Percentiles rank a stretch among this genome's conserved stretches.
These are phyloP conservation scores for Suillus subalutaceus DNA, from an alignment of 768 basidiomycete species.

Conservation along the genomic window DNA sequence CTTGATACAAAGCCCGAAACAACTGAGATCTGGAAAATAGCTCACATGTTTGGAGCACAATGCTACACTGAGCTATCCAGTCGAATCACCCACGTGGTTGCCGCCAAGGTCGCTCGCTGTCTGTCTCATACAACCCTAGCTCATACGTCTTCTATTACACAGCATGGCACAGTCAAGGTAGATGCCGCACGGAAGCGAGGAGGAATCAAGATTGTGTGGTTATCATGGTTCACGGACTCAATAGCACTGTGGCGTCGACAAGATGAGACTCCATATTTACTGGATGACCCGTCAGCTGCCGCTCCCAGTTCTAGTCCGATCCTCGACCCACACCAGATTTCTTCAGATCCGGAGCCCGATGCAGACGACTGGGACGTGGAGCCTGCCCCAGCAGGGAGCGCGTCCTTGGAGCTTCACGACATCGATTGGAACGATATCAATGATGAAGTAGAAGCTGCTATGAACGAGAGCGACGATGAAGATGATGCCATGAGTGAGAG, in stretches of 20 bases:
- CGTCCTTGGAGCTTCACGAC: constrained; percentile 53
- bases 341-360: constrained; percentile 69
- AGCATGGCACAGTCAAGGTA: constrained; percentile 93
- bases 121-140: constrained; percentile 10
- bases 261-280: constrained; percentile 76
- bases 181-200: constrained; percentile 78
- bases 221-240: constrained; percentile 88
- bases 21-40: constrained; percentile 85
- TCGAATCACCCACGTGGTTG: constrained; percentile 87
- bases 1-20: constrained; percentile 79
- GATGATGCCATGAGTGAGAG: constrained; percentile 40
- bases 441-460: constrained; percentile 84
- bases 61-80: constrained; percentile 70
- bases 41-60: constrained; percentile 85
- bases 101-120: constrained; percentile 66
- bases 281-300: constrained; percentile 57
- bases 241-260: constrained; percentile 86
- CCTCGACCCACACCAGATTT: constrained; percentile 53
- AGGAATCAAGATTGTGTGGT: constrained; percentile 82
- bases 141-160: constrained; percentile 12
- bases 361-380: constrained; percentile 69
- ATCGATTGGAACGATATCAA: constrained; percentile 86
- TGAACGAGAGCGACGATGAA: constrained; percentile 76
- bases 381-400: constrained; percentile 34
- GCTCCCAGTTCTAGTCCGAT: constrained; percentile 45